Percentiles rank a stretch among this genome's conserved stretches.
phyloP scores from a whole-genome alignment of 768 basidiomycete species.

The Leucogyrophana mollusca region DNA sequence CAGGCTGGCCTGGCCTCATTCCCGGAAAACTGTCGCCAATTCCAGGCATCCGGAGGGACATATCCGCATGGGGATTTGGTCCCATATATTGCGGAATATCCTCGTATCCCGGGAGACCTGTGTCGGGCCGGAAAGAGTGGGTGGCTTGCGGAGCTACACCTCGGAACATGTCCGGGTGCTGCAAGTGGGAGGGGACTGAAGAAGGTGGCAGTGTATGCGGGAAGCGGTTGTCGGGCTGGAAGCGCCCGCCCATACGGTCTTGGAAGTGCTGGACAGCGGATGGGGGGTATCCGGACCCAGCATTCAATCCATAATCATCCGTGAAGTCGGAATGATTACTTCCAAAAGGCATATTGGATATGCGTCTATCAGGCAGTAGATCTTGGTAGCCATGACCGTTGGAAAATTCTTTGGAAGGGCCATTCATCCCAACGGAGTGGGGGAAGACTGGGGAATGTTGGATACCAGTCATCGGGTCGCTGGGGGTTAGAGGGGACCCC shows the following conservation, averaged over 20 bases:
- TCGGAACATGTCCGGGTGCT: constrained; percentile 59
- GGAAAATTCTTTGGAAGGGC: constrained; percentile 55
- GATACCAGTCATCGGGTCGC: constrained; percentile 56
- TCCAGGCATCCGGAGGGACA: constrained; percentile 59
- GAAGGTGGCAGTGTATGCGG: constrained; percentile 40
- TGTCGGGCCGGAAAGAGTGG: constrained; percentile 55
- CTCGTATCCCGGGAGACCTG: constrained; percentile 50
- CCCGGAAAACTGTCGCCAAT: constrained; percentile 63
- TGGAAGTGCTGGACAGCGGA: constrained; percentile 56
- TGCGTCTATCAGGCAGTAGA: constrained; percentile 56
- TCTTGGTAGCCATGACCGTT: constrained; percentile 54
- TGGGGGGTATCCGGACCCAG: constrained; percentile 46
- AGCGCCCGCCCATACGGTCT: constrained; percentile 52
- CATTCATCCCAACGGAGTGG: constrained; percentile 33
- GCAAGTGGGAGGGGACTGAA: constrained; percentile 49
- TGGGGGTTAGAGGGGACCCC: constrained; percentile 73
- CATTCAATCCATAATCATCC: constrained; percentile 60
- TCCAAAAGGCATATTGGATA: constrained; percentile 42
- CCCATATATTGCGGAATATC: constrained; percentile 59
- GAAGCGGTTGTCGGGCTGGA: constrained; percentile 54
- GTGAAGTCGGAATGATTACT: constrained; percentile 58
- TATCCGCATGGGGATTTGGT: constrained; percentile 50
- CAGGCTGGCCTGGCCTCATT: constrained; percentile 58
- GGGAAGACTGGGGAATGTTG: constrained; percentile 57
- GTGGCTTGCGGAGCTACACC: constrained; percentile 73